phyloP scores from a whole-genome alignment of 2,329 filamentous ascomycete species.

The Trichophyton simii region DNA sequence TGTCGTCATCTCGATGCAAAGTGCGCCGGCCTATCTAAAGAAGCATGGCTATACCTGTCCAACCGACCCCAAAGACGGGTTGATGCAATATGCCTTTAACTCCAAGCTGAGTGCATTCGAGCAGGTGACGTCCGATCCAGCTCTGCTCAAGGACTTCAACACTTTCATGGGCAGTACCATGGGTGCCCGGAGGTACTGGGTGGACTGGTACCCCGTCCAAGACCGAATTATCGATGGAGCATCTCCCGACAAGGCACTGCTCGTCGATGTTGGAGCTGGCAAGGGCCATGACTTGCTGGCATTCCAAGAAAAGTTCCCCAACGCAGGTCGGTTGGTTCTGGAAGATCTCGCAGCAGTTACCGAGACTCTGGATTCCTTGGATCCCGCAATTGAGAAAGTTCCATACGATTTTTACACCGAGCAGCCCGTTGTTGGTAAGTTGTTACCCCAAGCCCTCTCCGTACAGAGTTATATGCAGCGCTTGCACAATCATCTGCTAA shows the following conservation, averaged over 20 bases:
- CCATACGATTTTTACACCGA: slow-evolving; percentile 37
- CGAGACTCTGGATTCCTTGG: slow-evolving; percentile 14
- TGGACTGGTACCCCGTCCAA: slow-evolving; percentile 6
- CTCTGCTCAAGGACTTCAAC: slow-evolving; percentile 5
- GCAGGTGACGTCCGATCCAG: background rate
- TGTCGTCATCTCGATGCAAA: slow-evolving; percentile 3
- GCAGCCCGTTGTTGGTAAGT: slow-evolving; percentile 34
- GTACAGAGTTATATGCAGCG: background rate
- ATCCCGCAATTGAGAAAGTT: slow-evolving; percentile 21
- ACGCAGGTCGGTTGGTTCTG: slow-evolving; percentile 35
- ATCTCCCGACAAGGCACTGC: slow-evolving; percentile 15
- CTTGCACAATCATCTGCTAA: background rate
- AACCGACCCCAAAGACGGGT: slow-evolving; percentile 2
- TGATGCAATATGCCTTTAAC: slow-evolving; percentile 5
- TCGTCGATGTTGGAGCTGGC: slow-evolving; percentile 36
- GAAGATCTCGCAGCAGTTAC: slow-evolving; percentile 38
- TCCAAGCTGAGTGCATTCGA: slow-evolving; percentile 1
- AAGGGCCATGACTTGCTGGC: slow-evolving; percentile 31
- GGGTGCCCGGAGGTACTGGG: slow-evolving; percentile 5
- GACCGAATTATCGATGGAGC: background rate
- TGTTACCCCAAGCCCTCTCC: background rate
- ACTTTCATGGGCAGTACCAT: slow-evolving; percentile 5
- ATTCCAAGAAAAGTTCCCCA: slow-evolving; percentile 27
- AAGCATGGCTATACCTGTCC: slow-evolving; percentile 4
- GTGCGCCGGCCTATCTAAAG: background rate